Base-by-base conservation (phyloP, 306 rosid species). In the Dryas octopetala region DNA sequence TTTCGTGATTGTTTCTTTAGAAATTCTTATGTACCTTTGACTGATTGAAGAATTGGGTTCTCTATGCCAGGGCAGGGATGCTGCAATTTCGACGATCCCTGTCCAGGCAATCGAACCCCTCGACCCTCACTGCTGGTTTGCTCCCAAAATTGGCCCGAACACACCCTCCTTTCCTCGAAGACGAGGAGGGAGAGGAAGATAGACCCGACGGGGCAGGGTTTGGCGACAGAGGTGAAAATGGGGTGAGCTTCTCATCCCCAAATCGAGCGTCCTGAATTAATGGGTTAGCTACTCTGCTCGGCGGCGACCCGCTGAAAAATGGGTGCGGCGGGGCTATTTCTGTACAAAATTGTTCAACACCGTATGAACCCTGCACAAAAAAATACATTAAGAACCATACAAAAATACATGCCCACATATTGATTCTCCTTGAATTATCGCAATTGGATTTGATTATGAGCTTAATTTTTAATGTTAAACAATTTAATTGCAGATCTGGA, bases 221-320 rank as follows among this genome's bases (percentile, higher is more conserved):
- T 74, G 91, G 84, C 0, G 89, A 79, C 15, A 85, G 72, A 0
- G 89, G 80, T 0, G 91, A 67, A 26, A 78, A 64, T 0, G 89
- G 85, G 46, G 76, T 51, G 71, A 86, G 70, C 85, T 89, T 86
- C 75, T 92, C 92, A 41, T 85, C 91, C 83, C 97, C 92, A 51
- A 95, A 95, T 83, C 97, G 83, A 68, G 89, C 97, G 64, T 95
- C 99, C 74, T 84, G 99, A 80, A 89, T 87, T 78, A 95, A 84
- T 38, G 99, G 99, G 88, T 95, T 92, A 79, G 87, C 88, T 85
- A 92, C 97, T 88, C 99, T 90, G 80, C 96, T 92, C 72, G 99
- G 99, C 78, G 99, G 99, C 46, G 99, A 90, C 88, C 97, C 99
- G 62, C 91, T 79, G 71, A 85, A 89, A 92, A 86, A 95, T 70